A percentile compares a stretch with the other conserved stretches of the same genome.
These are phyloP conservation scores for Dictyostelium purpureum DNA, from an alignment of 78 protist genomes.

Conservation along the genomic window DNA sequence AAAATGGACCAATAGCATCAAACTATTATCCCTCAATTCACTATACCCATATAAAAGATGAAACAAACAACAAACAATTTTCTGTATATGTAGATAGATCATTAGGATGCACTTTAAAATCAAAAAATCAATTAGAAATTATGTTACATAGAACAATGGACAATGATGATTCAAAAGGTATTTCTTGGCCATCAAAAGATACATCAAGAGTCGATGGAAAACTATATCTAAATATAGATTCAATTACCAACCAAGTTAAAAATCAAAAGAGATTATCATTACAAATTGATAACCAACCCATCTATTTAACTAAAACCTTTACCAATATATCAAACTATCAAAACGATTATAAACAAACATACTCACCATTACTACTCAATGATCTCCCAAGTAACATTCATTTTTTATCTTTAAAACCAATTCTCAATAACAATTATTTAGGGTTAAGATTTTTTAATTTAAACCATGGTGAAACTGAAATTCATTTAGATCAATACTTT, in stretches of 20 bases:
- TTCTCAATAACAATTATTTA: background rate
- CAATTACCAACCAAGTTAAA: background rate
- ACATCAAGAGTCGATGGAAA: slow-evolving; percentile 34
- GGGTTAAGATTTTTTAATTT: slow-evolving; percentile 4
- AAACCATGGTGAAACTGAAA: background rate
- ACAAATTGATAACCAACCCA: background rate
- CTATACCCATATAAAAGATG: slow-evolving; percentile 21
- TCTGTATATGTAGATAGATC: slow-evolving; percentile 45
- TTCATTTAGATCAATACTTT: background rate
- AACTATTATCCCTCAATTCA: slow-evolving; percentile 55
- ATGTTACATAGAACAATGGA: slow-evolving; percentile 69
- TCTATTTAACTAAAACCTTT: background rate
- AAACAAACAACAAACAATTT: slow-evolving; percentile 24
- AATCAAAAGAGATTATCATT: background rate
- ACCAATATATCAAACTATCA: background rate
- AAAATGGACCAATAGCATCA: background rate
- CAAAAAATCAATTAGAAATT: slow-evolving; percentile 25
- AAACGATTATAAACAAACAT: background rate
- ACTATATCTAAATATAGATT: background rate
- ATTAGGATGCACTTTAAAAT: slow-evolving; percentile 1
- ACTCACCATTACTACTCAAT: background rate
- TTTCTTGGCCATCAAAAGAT: slow-evolving; percentile 8
- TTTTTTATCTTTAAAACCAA: background rate
- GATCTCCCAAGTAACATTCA: background rate
- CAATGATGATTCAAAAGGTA: slow-evolving; percentile 67